phyloP scores from a whole-genome alignment of 2,329 filamentous ascomycete species.

The Fusarium xylarioides region DNA sequence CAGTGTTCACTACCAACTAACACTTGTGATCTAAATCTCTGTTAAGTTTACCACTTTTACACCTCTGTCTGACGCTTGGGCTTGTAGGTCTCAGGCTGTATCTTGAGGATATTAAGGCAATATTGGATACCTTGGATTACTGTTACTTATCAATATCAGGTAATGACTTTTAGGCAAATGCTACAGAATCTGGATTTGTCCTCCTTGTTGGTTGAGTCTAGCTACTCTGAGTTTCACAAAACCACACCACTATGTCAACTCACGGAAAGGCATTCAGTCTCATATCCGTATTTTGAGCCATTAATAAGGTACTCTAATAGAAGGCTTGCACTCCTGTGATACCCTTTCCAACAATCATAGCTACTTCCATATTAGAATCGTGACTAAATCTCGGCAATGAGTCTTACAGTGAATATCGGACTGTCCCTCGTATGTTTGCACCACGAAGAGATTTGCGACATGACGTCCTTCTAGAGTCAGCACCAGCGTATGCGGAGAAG shows the following conservation, averaged over 20 bases:
- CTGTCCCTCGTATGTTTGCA: conserved; percentile 97
- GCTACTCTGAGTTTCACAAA: neutral
- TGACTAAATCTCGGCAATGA: neutral
- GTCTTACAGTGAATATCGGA: conserved; percentile 95
- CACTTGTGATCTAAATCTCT: neutral
- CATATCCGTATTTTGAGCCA: neutral
- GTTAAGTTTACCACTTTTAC: neutral
- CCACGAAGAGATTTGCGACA: conserved; percentile 94
- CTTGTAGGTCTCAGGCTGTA: neutral
- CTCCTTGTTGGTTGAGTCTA: neutral
- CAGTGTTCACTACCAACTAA: neutral
- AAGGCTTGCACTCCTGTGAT: neutral
- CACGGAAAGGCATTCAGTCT: neutral
- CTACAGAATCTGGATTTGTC: too few species aligned
- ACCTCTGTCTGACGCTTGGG: neutral
- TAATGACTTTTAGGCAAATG: too few species aligned
- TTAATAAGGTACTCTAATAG: neutral
- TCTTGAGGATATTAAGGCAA: too few species aligned
- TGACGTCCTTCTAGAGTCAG: conserved; percentile 63
- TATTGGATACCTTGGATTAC: neutral
- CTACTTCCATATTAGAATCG: neutral
- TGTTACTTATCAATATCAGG: neutral
- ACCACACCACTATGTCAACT: neutral
- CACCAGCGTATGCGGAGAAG: neutral
- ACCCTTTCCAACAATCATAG: neutral